Percentiles rank a stretch among this genome's conserved stretches.
phyloP scores from a whole-genome alignment of 2,329 filamentous ascomycete species.

The Pyricularia pennisetigena region DNA sequence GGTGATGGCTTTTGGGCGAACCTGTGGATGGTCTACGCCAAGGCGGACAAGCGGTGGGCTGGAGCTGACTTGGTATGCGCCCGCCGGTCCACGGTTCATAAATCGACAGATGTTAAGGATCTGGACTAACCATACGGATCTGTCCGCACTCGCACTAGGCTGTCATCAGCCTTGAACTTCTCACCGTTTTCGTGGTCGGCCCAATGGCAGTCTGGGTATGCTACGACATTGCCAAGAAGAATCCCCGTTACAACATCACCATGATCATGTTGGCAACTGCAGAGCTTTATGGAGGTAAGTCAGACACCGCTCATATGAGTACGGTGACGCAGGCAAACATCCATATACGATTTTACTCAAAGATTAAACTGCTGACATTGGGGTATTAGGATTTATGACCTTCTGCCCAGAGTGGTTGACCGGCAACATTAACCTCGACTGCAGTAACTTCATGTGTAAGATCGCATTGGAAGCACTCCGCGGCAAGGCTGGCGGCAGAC shows the following conservation, averaged over 20 bases:
- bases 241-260: constrained; percentile 46
- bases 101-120: background rate
- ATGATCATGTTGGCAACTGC: constrained; percentile 57
- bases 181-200: constrained; percentile 55
- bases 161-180: constrained; percentile 54
- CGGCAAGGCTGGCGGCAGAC: background rate
- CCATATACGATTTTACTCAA: background rate
- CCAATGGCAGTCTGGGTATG: constrained; percentile 50
- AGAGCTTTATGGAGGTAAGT: constrained; percentile 54
- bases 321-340: background rate
- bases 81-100: background rate
- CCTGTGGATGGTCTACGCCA: constrained; percentile 61
- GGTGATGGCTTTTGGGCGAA: constrained; percentile 44
- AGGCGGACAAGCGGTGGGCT: constrained; percentile 54
- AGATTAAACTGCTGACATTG: constrained; percentile 24
- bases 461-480: background rate
- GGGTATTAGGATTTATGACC: constrained; percentile 44
- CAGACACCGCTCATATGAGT: background rate
- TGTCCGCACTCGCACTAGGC: constrained; percentile 22
- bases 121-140: background rate
- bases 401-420: constrained; percentile 62
- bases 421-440: constrained; percentile 50
- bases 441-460: constrained; percentile 52
- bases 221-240: constrained; percentile 46
- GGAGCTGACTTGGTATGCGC: constrained; percentile 45